These are phyloP conservation scores for Saururus chinensis DNA, from an alignment of 164 flowering plant species.

Conservation along the genomic window DNA sequence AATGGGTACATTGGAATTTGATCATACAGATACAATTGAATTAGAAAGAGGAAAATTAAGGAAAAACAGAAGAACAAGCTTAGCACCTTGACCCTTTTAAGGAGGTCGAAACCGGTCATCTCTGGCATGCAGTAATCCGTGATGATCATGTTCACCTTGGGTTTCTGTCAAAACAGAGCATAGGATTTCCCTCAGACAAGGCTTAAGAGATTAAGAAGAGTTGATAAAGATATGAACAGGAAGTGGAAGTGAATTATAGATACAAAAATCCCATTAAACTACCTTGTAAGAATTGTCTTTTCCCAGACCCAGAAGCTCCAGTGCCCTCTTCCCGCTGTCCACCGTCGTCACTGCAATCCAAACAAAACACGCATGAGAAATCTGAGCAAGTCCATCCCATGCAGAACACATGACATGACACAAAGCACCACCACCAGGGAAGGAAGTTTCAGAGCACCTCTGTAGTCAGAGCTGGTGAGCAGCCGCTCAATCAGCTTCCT, in stretches of 20 bases:
- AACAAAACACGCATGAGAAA: neutral
- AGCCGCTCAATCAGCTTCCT: conserved; percentile 11
- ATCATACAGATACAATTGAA: neutral
- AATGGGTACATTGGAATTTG: neutral
- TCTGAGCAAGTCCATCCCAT: neutral
- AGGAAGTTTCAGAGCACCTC: conserved; percentile 4
- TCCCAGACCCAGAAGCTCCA: conserved; percentile 15
- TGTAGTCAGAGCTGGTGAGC: conserved; percentile 8
- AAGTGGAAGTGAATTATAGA: too few species aligned
- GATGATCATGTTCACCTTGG: conserved; percentile 55
- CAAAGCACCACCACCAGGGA: neutral
- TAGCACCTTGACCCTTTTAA: conserved; percentile 63
- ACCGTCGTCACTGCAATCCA: conserved; percentile 14
- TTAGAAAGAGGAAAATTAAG: neutral
- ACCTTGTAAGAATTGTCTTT: conserved; percentile 8
- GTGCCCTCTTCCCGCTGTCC: conserved; percentile 15
- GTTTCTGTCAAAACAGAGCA: conserved; percentile 18
- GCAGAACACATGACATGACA: neutral
- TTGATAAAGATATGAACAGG: too few species aligned
- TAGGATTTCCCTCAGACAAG: neutral
- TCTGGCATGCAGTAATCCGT: conserved; percentile 89
- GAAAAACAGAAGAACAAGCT: neutral
- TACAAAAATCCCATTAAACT: too few species aligned
- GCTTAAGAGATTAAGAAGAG: too few species aligned
- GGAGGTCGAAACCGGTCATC: conserved; percentile 78